Evolutionary conservation across 805 yeast species (phyloP).

Genomic region (Lachancea fermentati): DNA sequence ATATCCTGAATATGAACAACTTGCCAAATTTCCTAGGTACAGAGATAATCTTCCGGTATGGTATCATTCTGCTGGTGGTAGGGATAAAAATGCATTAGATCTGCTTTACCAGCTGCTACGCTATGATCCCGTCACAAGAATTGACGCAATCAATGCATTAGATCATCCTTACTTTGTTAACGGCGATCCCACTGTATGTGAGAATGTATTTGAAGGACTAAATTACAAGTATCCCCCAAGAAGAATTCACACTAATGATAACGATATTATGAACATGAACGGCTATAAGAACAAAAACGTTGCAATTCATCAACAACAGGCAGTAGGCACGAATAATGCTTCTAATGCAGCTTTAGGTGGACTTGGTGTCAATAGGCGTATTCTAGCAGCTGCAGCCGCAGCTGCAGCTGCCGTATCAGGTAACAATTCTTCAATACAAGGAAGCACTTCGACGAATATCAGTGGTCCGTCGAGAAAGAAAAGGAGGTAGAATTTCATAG

Average conservation of each 20-base stretch:
- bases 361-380: conserved; percentile 32
- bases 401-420: conserved; percentile 35
- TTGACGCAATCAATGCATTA: conserved; percentile 74
- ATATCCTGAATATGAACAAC: conserved; percentile 77
- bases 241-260: conserved; percentile 81
- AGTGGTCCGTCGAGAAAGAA: conserved; percentile 28
- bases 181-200: conserved; percentile 60
- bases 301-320: conserved; percentile 19
- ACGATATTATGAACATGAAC: conserved; percentile 50
- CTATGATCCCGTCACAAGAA: conserved; percentile 76
- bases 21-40: conserved; percentile 55
- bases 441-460: conserved; percentile 4
- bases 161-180: conserved; percentile 66
- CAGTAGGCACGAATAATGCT: conserved; percentile 14
- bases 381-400: conserved; percentile 36
- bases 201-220: conserved; percentile 76
- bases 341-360: conserved; percentile 27
- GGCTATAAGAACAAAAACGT: conserved; percentile 17
- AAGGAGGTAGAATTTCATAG: conserved; percentile 16
- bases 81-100: conserved; percentile 61
- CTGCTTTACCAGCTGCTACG: conserved; percentile 59
- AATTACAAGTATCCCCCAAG: conserved; percentile 75
- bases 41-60: conserved; percentile 62
- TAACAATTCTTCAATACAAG: conserved; percentile 14
- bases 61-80: conserved; percentile 80